Conservation (phyloP, 2,329 filamentous ascomycete species). For the Aspergillus pseudonomiae region DNA sequence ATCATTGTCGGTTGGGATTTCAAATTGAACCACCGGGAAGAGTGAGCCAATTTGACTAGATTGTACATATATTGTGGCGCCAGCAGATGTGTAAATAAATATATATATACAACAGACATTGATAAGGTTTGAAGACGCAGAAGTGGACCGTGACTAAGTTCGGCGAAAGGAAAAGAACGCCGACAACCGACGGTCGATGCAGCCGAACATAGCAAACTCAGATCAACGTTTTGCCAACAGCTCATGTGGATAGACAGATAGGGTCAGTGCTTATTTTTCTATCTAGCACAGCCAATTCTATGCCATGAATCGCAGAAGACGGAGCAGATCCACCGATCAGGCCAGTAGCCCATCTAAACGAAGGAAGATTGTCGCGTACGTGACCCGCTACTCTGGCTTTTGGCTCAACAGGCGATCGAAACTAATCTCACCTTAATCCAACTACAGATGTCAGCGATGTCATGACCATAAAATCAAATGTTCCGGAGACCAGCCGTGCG, state of each 20-base stretch:
- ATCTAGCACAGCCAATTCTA: not conserved
- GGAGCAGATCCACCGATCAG: slow-evolving; percentile 14
- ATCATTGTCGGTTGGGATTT: not conserved
- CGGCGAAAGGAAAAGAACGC: not conserved
- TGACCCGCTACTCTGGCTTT: slow-evolving; percentile 1
- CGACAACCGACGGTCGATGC: not conserved
- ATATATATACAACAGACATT: too few species aligned
- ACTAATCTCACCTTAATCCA: slow-evolving; percentile 1
- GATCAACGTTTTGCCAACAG: not conserved
- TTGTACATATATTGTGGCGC: too few species aligned
- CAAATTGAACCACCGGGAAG: too few species aligned
- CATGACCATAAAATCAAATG: slow-evolving; percentile 53
- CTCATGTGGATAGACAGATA: not conserved
- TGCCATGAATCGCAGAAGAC: slow-evolving; percentile 20
- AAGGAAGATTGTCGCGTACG: slow-evolving; percentile 38
- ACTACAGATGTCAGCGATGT: slow-evolving; percentile 44
- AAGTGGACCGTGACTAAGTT: not conserved
- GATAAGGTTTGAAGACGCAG: not conserved
- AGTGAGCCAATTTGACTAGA: too few species aligned
- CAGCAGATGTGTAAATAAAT: too few species aligned
- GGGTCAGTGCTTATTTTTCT: not conserved
- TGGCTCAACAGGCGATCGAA: not conserved
- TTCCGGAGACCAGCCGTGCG: slow-evolving; percentile 49
- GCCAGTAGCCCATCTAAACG: slow-evolving; percentile 20
- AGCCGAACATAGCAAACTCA: not conserved